Base-by-base conservation (phyloP, 306 rosid species). In the Citrullus amarus region DNA sequence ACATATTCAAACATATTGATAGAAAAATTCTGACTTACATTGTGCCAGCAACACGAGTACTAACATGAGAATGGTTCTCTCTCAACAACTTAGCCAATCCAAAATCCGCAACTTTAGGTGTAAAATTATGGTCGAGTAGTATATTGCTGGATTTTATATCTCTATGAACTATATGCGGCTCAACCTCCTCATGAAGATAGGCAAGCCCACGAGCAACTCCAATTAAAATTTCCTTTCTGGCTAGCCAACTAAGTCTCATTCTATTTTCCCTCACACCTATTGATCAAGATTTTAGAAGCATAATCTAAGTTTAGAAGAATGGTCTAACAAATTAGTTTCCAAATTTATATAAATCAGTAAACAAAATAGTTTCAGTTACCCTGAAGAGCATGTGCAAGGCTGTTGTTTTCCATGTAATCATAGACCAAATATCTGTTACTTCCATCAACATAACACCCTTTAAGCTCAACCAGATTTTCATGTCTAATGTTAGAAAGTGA, bases 41-140 rank as follows among this genome's bases (percentile, higher is more conserved):
- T 91, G 99, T 95, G 75, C 99, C 99, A 0, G 97, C 99, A 79
- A 95, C 99, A 69, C 86, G 88, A 44, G 98, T 95, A 78, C 97
- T 91, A 38, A 95, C 79, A 84, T 92, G 82, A 75, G 99, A 88
- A n/a, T 34, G 39, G 76, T 88, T 86, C 9, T 92, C 97, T 85
- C 81, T 82, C 2, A 90, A 60, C 58, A 95, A 58, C 84, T 88
- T 95, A 0, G 99, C 89, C 59, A 95, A 84, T 34, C 99, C 99
- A 15, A 95, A 92, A 80, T 95, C 99, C 0, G 97, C 81, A 81
- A 95, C 83, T 80, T 90, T 92, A 1, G 99, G 92, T 5, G 28
- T 86, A 36, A 92, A 87, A 75, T 87, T 53, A 22, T 25, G 20
- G 74, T 92, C 99, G 72, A 95, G 91, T 75, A 95, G 99, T 77